Base-by-base conservation (phyloP, 768 basidiomycete species). In the Boletus barrowsii region DNA sequence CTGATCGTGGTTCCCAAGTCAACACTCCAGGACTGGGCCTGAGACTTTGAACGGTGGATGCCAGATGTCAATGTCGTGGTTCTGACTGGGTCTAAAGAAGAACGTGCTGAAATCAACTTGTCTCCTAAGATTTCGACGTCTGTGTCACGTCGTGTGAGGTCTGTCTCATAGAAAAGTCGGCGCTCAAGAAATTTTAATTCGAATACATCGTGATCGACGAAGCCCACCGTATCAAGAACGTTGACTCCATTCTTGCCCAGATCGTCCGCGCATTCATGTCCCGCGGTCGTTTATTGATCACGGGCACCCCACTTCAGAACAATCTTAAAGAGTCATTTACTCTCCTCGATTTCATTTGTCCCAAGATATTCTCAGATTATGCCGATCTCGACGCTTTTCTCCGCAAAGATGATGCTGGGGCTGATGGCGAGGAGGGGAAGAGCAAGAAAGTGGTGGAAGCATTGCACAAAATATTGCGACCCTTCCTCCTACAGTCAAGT, bases 131-230 rank as follows among this genome's bases (percentile, higher is more conserved):
- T 61, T 98, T 98, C 66, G 88, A 97, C 72, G 87, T 96, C 60
- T 90, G 90, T 72, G 87, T 98, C 70, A 98, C 97, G 1, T 90
- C 92, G 1, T 99, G 98, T 73, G 97, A 98, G 71, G 90, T 99
- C 57, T 96, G 93, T 68, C 81, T 98, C 58, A 92, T 96, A 61
- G 97, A 99, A 69, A 93, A 93, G 72, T 79, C 83, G n/a, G 81
- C 88, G 0, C 77, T 98, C 57, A 93, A 92, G 73, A 96, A 96
- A 70, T 92, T 98, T 70, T 88, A 87, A 0, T 98, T 98, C 76
- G 92, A 96, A 71, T 98, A 98, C 73, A 98, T 98, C 71, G 83
- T 90, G 59, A 98, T 99, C 65, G 96, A 99, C 73, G 96, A 99
- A 73, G 96, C 96, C 1, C 96, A 99, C 67, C 88, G 97, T 22